Evolutionary conservation across 139 green algal genomes (phyloP).

Genomic region (Coelastrella sp.): DNA sequence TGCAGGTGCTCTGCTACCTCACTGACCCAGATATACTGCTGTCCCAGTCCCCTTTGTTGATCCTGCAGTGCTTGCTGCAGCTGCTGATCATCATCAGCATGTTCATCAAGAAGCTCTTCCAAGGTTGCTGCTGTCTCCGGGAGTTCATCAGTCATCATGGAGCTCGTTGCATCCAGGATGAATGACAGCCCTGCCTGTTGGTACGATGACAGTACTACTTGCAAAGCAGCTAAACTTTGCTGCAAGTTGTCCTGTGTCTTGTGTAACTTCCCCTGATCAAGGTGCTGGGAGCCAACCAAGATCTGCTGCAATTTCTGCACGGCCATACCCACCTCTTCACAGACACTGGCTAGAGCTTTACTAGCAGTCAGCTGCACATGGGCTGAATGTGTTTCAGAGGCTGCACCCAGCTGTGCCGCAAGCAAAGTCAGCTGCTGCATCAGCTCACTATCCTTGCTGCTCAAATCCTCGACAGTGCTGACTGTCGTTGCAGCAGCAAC

Average conservation of each 20-base stretch:
- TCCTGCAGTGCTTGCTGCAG: constrained; percentile 18
- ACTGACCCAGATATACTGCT: neutral
- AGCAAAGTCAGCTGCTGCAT: neutral
- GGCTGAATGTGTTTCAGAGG: constrained; percentile 14
- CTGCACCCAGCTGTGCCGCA: neutral
- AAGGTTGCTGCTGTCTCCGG: neutral
- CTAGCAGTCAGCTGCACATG: constrained; percentile 22
- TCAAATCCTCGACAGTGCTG: no score
- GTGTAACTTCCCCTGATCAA: neutral
- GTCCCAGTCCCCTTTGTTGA: neutral
- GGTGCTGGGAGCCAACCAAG: neutral
- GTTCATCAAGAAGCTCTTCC: constrained; percentile 30
- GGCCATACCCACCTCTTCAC: neutral
- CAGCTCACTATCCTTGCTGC: neutral
- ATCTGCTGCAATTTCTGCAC: constrained; percentile 22
- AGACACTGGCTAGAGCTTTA: neutral
- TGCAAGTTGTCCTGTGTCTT: neutral
- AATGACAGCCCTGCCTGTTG: constrained; percentile 23
- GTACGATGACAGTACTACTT: neutral
- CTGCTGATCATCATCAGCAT: constrained; percentile 13
- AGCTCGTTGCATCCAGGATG: constrained; percentile 14
- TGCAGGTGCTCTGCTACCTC: constrained; percentile 10
- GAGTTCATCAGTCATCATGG: constrained; percentile 6
- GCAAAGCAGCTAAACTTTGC: neutral
- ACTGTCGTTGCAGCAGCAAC: neutral